Evolutionary conservation across 2,329 filamentous ascomycete species (phyloP).

Genomic region (Colletotrichum sansevieriae): DNA sequence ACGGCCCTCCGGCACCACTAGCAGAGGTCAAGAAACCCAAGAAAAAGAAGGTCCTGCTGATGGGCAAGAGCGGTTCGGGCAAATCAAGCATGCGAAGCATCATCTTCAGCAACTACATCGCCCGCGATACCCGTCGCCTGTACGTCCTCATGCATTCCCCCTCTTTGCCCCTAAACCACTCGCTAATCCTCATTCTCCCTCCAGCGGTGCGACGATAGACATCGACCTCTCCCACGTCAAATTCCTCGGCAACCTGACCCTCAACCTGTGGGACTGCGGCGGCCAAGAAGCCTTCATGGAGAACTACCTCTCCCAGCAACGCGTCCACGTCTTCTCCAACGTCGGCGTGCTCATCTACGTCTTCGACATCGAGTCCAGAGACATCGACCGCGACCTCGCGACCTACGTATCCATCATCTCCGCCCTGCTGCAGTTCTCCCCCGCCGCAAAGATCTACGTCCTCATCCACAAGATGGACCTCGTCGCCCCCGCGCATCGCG

Average conservation of each 20-base stretch:
- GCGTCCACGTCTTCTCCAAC: slow-evolving; percentile 95
- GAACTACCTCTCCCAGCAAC: slow-evolving; percentile 96
- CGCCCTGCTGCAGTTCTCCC: slow-evolving; percentile 87
- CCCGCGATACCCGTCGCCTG: slow-evolving; percentile 91
- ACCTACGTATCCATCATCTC: slow-evolving; percentile 93
- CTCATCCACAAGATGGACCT: slow-evolving; percentile 99
- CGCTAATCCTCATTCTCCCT: background rate
- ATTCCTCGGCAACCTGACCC: slow-evolving; percentile 96
- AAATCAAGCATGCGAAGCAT: slow-evolving; percentile 99
- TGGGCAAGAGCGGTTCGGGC: slow-evolving; percentile 97
- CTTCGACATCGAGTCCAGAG: slow-evolving; percentile 97
- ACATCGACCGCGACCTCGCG: slow-evolving; percentile 91
- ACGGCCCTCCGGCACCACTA: slow-evolving; percentile 22
- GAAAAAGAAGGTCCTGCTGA: slow-evolving; percentile 88
- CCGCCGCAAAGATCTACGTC: slow-evolving; percentile 87
- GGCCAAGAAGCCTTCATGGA: slow-evolving; percentile 99
- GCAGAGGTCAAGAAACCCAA: slow-evolving; percentile 75
- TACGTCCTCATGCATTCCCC: slow-evolving; percentile 50
- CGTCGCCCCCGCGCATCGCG: slow-evolving; percentile 82
- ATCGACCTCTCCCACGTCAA: slow-evolving; percentile 99
- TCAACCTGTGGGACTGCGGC: slow-evolving; percentile 99
- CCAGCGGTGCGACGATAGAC: slow-evolving; percentile 91
- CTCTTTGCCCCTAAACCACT: background rate
- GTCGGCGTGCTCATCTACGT: slow-evolving; percentile 99
- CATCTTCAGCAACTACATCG: slow-evolving; percentile 99